Base-by-base conservation (phyloP, 345 rosid species). In the Hypericum androsaemum region DNA sequence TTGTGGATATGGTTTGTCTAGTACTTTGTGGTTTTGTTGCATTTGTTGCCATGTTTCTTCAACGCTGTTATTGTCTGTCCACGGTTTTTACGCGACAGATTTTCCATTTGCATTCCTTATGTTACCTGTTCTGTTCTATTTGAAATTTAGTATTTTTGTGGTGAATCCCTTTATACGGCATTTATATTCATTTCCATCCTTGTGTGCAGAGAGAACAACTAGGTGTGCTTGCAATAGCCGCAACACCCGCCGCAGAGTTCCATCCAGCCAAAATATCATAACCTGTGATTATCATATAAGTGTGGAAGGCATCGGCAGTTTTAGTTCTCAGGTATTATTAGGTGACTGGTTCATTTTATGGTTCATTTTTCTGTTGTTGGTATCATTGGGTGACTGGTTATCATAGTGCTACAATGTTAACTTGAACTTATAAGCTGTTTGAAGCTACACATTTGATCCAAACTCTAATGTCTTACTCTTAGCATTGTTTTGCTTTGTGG, bases 171-270 rank as follows among this genome's bases (percentile, higher is more conserved):
- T 47, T 11, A 22, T 3, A 57, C 45, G 55, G 37, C 50, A 11
- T 12, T 42, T 17, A 14, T 14, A 28, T 44, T 5, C 17, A 0
- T 64, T 37, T 22, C 14, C 15, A 15, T 54, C 12, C 47, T 57
- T 2, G 14, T 14, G 37, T 71, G 63, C 62, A 63, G 83, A 61
- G 10, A 58, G 46, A 64, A 48, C 50, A 28, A 54, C 65, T 15
- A 65, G 78, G 61, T 32, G 62, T 36, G 13, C 66, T 49, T 37
- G 53, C 41, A 63, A 58, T 64, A 58, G 48, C 48, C 57, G 60
- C 38, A 50, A 61, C 60, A 84, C 63, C 71, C 80, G 76, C 56
- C 62, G 77, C 64, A 71, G 82, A 67, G 57, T 43, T 60, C 54
- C 66, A 13, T 54, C 71, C 7, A 66, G 38, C 53, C 58, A 62